Base-by-base conservation (phyloP, 2,329 filamentous ascomycete genomes). In the Didymella pomorum region DNA sequence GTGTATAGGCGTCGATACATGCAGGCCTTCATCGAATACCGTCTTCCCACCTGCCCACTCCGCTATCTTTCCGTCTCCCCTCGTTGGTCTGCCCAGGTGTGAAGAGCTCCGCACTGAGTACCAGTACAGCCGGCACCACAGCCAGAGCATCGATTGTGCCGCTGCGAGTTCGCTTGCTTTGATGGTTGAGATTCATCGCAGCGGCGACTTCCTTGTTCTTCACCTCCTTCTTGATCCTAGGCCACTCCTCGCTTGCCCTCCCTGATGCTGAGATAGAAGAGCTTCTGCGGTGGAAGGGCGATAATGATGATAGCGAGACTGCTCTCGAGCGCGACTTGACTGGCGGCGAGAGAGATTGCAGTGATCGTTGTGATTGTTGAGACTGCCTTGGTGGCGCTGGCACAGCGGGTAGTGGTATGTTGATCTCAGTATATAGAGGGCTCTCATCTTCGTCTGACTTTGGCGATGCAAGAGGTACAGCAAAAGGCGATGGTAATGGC, bases 91-190 rank as follows among this genome's bases (percentile, higher is more conserved):
- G 43, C 39, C 63, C 65, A 4, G 74, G 74, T 48, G 73, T 76
- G 39, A 76, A 76, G 45, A 76, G 48, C 62, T 76, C 74, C 2
- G 74, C 72, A 28, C 69, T 69, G 62, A 76, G 37, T 33, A 76
- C 65, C 55, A 76, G 48, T 20, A 76, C 71, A 4, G 74, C 70
- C 1, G 74, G 74, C 14, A 75, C 69, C 37, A 76, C 70, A 8
- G 73, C 74, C 28, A 75, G 48, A n/a, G 73, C 74, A 59, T 72
- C 72, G 7, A 76, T 52, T 1, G 71, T 74, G 20, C 67, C 66
- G 0, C 62, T 65, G 29, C 70, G 52, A 2, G 45, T 61, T 48
- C 67, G 59, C 42, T 64, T 69, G n/a, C 52, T 60, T 39, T 58
- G 53, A 23, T 71, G 65, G 18, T 43, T 45, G 28, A 72, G 44